A percentile compares a stretch with the other conserved stretches of the same genome.
phyloP scores from a whole-genome alignment of 768 basidiomycete species.

The Serendipita vermifera region DNA sequence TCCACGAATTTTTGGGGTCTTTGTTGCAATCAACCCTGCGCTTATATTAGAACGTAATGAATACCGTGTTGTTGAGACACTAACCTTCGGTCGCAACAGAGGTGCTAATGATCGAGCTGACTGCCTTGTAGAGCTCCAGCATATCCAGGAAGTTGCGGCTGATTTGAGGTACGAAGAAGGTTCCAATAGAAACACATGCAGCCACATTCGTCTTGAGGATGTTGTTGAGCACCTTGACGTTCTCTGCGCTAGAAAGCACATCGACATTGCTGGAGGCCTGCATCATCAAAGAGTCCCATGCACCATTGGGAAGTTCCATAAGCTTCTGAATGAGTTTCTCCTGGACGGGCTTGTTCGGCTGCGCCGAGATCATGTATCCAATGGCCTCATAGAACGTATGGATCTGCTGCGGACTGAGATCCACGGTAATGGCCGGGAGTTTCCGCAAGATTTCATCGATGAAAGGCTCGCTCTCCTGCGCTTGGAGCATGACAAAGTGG shows the following conservation, averaged over 20 bases:
- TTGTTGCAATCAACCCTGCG: conserved; percentile 78
- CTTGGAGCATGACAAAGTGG: conserved; percentile 98
- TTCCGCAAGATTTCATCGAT: conserved; percentile 91
- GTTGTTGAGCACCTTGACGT: conserved; percentile 93
- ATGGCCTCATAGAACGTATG: conserved; percentile 99
- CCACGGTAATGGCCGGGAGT: conserved; percentile 86
- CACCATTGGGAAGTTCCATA: conserved; percentile 96
- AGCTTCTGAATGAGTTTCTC: conserved; percentile 88
- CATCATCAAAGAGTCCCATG: conserved; percentile 95
- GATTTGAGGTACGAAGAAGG: conserved; percentile 94
- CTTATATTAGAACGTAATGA: not conserved
- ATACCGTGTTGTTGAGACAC: conserved; percentile 16
- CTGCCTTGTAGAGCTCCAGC: conserved; percentile 95
- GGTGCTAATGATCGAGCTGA: conserved; percentile 91
- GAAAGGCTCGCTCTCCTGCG: conserved; percentile 93
- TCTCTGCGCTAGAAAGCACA: conserved; percentile 78
- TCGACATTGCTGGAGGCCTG: conserved; percentile 90
- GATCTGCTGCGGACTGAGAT: conserved; percentile 88
- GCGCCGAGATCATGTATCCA: conserved; percentile 98
- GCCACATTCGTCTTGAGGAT: conserved; percentile 98
- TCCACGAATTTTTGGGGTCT: conserved; percentile 91
- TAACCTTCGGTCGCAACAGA: conserved; percentile 75
- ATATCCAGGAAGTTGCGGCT: conserved; percentile 94
- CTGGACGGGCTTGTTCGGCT: conserved; percentile 94
- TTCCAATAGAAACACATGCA: conserved; percentile 92